Evolutionary conservation across 192 early-diverging fungal species (phyloP).

Genomic region (Backusella mclennaniae): DNA sequence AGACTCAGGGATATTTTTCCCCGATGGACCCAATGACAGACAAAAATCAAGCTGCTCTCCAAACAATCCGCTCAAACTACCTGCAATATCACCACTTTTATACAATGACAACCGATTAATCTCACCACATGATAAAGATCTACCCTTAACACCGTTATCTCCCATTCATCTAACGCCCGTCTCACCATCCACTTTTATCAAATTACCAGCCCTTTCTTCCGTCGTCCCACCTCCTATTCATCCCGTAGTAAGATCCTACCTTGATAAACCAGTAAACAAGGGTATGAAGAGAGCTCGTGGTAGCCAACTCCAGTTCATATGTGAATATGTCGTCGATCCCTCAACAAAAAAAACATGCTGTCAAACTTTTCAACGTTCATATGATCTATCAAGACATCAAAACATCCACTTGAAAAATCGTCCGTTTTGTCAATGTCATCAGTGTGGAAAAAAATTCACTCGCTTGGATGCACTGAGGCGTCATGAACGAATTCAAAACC

Average conservation of each 20-base stretch:
- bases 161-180: neutral
- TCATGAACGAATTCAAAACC: constrained; percentile 35
- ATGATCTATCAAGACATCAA: constrained; percentile 36
- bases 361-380: constrained; percentile 35
- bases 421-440: constrained; percentile 27
- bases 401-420: constrained; percentile 34
- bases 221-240: constrained; percentile 1
- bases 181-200: neutral
- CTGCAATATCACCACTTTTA: neutral
- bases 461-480: constrained; percentile 35
- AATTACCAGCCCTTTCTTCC: constrained; percentile 3
- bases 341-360: constrained; percentile 19
- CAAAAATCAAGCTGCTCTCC: neutral
- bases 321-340: constrained; percentile 25
- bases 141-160: neutral
- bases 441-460: constrained; percentile 37
- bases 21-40: neutral
- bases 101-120: neutral
- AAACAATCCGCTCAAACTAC: neutral
- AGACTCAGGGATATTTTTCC: neutral
- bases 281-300: constrained; percentile 4
- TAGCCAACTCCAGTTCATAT: constrained; percentile 17
- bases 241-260: constrained; percentile 3
- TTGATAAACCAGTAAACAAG: neutral
- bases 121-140: neutral